These are phyloP conservation scores for Heritiera fomes DNA, from an alignment of 345 rosid species.

Conservation along the genomic window DNA sequence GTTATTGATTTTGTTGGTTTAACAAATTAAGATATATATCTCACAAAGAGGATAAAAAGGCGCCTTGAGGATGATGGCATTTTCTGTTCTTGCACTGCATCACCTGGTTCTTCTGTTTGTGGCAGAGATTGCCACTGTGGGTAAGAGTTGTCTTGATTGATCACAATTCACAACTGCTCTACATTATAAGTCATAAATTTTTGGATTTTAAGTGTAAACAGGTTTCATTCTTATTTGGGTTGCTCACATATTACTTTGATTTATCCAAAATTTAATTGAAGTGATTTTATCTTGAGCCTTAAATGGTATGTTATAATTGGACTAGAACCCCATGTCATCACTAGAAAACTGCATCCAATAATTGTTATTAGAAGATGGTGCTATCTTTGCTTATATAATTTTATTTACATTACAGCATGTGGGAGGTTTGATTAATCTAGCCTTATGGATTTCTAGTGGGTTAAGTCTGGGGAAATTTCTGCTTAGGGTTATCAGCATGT, in stretches of 20 bases:
- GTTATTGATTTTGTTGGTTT: slow-evolving; percentile 32
- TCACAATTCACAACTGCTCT: background rate
- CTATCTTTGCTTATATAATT: background rate
- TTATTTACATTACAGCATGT: background rate
- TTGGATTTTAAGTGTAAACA: background rate
- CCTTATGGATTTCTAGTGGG: background rate
- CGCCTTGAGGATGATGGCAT: slow-evolving; percentile 92
- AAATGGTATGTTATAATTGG: background rate
- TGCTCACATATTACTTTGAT: background rate
- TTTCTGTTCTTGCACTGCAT: slow-evolving; percentile 80
- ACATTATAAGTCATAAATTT: background rate
- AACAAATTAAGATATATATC: slow-evolving; percentile 71
- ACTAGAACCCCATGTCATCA: background rate
- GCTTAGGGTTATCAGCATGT: background rate
- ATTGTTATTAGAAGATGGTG: background rate
- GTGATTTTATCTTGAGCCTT: slow-evolving; percentile 2
- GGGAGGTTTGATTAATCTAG: background rate
- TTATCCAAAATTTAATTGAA: background rate
- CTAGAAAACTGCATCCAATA: background rate
- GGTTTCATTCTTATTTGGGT: background rate
- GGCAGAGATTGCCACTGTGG: slow-evolving; percentile 95
- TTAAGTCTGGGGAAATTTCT: slow-evolving; percentile 6
- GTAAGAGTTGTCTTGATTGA: slow-evolving; percentile 46
- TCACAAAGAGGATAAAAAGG: slow-evolving; percentile 72
- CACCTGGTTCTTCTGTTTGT: slow-evolving; percentile 69